Percentiles rank a stretch among this genome's conserved stretches.
Conservation (phyloP, 2,329 filamentous ascomycete species). For the Ophiocordyceps camponoti-saundersi region DNA sequence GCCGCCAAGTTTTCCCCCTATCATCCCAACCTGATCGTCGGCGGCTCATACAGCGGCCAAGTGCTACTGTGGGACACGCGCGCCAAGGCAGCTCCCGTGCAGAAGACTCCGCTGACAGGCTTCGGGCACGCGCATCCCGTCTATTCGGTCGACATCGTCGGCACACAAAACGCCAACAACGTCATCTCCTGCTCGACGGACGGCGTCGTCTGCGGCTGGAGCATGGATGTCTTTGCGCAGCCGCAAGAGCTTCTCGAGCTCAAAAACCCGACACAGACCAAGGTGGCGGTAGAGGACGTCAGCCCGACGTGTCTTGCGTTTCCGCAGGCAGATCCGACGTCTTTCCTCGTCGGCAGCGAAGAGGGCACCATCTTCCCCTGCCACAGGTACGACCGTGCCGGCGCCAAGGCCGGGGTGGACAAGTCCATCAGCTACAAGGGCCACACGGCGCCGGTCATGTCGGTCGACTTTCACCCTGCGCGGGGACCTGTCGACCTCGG, state of each 20-base stretch:
- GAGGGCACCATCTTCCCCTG: conserved; percentile 94
- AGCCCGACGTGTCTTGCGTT: conserved; percentile 91
- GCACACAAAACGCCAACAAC: conserved; percentile 97
- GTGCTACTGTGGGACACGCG: conserved; percentile 95
- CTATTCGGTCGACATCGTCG: conserved; percentile 88
- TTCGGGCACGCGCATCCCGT: conserved; percentile 93
- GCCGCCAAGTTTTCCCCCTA: conserved; percentile 97
- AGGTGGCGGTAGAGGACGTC: conserved; percentile 67
- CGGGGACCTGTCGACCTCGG: conserved; percentile 86
- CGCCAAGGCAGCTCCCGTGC: conserved; percentile 73
- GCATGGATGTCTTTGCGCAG: conserved; percentile 92
- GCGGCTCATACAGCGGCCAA: conserved; percentile 91
- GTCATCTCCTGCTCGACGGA: conserved; percentile 96
- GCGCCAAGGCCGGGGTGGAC: conserved; percentile 91
- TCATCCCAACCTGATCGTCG: conserved; percentile 89
- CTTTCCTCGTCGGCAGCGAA: conserved; percentile 92
- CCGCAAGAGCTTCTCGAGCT: conserved; percentile 89
- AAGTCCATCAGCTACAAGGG: conserved; percentile 74
- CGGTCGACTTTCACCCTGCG: conserved; percentile 85
- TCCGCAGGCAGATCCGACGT: conserved; percentile 86
- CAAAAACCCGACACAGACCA: conserved; percentile 67
- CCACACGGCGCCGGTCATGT: conserved; percentile 90
- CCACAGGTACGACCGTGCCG: conserved; percentile 91
- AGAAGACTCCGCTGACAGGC: conserved; percentile 89
- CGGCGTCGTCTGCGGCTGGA: conserved; percentile 93